Evolutionary conservation across 2,329 filamentous ascomycete genomes (phyloP).

Genomic region (Graphiopsis chlorocephala): DNA sequence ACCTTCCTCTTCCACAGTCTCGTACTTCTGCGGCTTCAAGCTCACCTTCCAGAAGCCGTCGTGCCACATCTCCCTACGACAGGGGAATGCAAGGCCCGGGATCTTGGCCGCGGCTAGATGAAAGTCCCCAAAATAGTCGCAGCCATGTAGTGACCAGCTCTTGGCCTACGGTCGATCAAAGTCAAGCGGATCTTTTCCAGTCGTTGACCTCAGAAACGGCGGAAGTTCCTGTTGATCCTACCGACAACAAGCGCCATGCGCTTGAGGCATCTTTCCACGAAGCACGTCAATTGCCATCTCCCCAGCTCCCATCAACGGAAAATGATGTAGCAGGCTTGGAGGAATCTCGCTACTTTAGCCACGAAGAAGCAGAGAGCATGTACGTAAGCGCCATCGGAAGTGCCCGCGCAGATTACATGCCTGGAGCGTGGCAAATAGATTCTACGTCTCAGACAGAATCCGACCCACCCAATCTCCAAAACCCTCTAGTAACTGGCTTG

Average conservation of each 20-base stretch:
- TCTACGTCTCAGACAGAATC: background rate
- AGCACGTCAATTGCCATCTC: background rate
- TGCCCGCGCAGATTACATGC: conserved; percentile 38
- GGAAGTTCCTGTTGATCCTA: conserved; percentile 7
- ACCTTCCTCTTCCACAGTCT: conserved; percentile 7
- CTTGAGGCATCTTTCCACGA: conserved; percentile 14
- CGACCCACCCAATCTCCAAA: background rate
- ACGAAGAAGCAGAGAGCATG: conserved; percentile 81
- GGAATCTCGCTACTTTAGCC: conserved; percentile 68
- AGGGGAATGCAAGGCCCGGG: conserved; percentile 24
- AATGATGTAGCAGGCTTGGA: conserved; percentile 26
- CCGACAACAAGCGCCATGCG: conserved; percentile 27
- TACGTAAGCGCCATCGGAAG: conserved; percentile 66
- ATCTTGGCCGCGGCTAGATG: conserved; percentile 30
- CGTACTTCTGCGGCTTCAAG: conserved; percentile 6
- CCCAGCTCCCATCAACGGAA: background rate
- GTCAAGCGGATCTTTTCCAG: conserved; percentile 21
- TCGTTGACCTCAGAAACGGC: conserved; percentile 18
- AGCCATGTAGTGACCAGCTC: conserved; percentile 24
- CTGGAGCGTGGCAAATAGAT: conserved; percentile 45
- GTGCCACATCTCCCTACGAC: conserved; percentile 27
- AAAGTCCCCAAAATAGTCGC: conserved; percentile 21
- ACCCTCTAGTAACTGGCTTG: background rate
- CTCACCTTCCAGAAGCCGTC: conserved; percentile 15
- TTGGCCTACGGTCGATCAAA: conserved; percentile 27